phyloP scores from a whole-genome alignment of 1,284 basidiomycete genomes.

The Tilletia horrida region DNA sequence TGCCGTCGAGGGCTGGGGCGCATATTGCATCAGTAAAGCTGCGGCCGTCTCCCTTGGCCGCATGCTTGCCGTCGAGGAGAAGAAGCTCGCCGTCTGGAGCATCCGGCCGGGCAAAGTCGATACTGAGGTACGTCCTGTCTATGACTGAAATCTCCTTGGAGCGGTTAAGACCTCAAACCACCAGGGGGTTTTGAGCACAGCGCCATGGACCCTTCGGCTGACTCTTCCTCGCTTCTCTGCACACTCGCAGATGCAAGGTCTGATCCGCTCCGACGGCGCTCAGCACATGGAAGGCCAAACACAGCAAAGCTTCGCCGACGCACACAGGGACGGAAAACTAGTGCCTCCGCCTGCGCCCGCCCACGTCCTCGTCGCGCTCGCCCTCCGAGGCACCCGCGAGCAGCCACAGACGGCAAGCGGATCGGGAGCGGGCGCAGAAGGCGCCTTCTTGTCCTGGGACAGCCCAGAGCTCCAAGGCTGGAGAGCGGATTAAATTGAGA shows the following conservation, averaged over 20 bases:
- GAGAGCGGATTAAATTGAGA: not conserved
- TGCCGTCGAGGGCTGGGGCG: conserved; percentile 67
- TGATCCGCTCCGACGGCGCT: conserved; percentile 51
- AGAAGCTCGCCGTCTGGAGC: conserved; percentile 68
- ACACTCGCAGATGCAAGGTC: conserved; percentile 55
- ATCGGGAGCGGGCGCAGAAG: conserved; percentile 52
- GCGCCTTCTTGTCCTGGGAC: conserved; percentile 68
- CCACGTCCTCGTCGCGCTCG: conserved; percentile 65
- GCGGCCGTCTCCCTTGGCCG: conserved; percentile 77
- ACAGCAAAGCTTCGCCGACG: conserved; percentile 64
- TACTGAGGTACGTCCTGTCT: conserved; percentile 43
- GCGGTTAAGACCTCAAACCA: no score
- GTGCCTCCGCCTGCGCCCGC: conserved; percentile 61
- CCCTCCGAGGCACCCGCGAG: conserved; percentile 52
- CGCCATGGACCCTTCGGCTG: no score
- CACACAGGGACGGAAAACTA: conserved; percentile 66
- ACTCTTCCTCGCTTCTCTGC: conserved; percentile 1
- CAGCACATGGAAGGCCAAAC: conserved; percentile 61
- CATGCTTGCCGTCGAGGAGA: conserved; percentile 77
- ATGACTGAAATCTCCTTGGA: no score
- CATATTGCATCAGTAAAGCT: conserved; percentile 67
- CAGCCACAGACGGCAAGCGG: conserved; percentile 57
- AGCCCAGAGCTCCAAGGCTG: conserved; percentile 20
- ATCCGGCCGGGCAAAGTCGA: conserved; percentile 81
- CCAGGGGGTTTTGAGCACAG: no score